These are phyloP conservation scores for Cyclotella choctawhatcheeana DNA, from an alignment of 108 stramenopile species.

Conservation along the genomic window DNA sequence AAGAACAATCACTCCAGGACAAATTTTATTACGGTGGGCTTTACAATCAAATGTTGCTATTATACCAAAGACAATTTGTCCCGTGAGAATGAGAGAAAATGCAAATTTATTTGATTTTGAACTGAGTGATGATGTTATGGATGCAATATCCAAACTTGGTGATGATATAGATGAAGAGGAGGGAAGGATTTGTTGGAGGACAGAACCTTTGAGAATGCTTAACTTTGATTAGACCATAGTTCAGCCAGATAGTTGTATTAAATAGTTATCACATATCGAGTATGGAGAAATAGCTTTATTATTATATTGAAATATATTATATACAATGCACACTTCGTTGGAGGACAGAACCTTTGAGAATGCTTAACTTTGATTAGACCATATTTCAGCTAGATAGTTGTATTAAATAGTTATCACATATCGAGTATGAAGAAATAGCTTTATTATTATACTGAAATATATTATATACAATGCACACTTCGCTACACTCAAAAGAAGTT, in stretches of 20 bases:
- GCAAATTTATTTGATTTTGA: constrained; percentile 52
- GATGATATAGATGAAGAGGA: constrained; percentile 24
- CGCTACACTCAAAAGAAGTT: too few species aligned
- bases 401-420: too few species aligned
- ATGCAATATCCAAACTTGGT: constrained; percentile 28
- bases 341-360: constrained; percentile 68
- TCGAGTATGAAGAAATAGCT: too few species aligned
- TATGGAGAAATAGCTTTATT: too few species aligned
- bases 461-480: too few species aligned
- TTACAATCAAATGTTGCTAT: constrained; percentile 55
- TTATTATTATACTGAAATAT: too few species aligned
- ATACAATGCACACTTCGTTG: too few species aligned
- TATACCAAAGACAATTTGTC: constrained; percentile 66
- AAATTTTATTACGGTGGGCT: constrained; percentile 77
- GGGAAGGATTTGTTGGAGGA: constrained; percentile 74
- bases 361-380: constrained; percentile 56
- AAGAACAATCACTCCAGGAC: constrained; percentile 57
- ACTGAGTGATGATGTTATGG: constrained; percentile 40
- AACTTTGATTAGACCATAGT: constrained; percentile 55
- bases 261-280: too few species aligned
- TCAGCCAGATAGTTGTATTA: too few species aligned
- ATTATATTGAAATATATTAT: too few species aligned
- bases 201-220: constrained; percentile 65
- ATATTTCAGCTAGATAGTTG: too few species aligned
- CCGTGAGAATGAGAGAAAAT: constrained; percentile 64